Base-by-base conservation (phyloP, 2,329 filamentous ascomycete species). In the Xylaria polymorpha region DNA sequence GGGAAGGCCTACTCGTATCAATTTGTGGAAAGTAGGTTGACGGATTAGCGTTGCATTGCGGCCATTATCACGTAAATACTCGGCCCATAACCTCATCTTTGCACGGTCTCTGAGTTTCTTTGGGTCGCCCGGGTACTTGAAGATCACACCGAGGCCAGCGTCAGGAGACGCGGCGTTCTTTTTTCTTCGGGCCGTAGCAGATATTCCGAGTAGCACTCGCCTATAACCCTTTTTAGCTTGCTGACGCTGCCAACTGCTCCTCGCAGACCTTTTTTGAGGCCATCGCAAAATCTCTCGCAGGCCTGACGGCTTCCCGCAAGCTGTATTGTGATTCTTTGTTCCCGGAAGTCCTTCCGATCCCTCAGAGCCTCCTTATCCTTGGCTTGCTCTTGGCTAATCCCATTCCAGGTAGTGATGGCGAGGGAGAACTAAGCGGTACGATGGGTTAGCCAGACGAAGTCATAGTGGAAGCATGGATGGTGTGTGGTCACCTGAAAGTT, bases 31-130 rank as follows among this genome's bases (percentile, higher is more conserved):
- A 32, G 96, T 98, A 3, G 96, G 95, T 79, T 99, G 96, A 66
- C 96, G 92, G 68, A 99, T 91, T 61, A 99, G 83, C 0, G 94
- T 98, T 63, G 92, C 88, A 81, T 97, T 98, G 66, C 96, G 90
- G 60, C 96, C 96, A 78, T 98, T 98, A 79, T 98, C 96, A 79
- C 93, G 88, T 69, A 99, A 85, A 80, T 99, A 99, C 81, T 99
- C 96, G 67, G 93, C 94, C 96, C 96, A 99, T 48, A 99, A 83
- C 55, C 96, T 88, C 92, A 99, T 98, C 84, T 99, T 99, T 77
- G 95, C 97, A 66, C 94, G 88, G 80, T 99, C 96, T 74, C 96
- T 88, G 68, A 98, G 86, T 82, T 98, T 98, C 78, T 94, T 93
- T 44, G 94, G 89, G 82, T 99, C 97, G 66, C 96, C 96, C 1